phyloP scores from a whole-genome alignment of 2,329 filamentous ascomycete species.

The Ceratocystis harringtonii region DNA sequence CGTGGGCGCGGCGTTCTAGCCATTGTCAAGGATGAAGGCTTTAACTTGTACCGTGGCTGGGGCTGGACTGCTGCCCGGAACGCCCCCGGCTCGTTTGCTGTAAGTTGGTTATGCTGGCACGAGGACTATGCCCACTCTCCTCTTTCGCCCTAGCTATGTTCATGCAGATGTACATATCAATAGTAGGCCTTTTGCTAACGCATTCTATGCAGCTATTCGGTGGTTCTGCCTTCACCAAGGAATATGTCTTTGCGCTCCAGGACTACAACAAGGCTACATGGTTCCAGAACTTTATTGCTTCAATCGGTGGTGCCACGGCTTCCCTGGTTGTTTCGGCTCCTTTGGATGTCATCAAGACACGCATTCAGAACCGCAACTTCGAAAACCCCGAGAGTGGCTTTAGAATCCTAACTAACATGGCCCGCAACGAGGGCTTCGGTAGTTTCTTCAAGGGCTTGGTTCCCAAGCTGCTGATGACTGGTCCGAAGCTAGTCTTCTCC shows the following conservation, averaged over 20 bases:
- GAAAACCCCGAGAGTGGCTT: conserved; percentile 93
- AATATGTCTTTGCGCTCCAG: conserved; percentile 75
- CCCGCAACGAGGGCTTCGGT: conserved; percentile 67
- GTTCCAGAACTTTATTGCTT: conserved; percentile 95
- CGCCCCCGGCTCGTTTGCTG: conserved; percentile 89
- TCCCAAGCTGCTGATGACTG: conserved; percentile 97
- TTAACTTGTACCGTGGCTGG: conserved; percentile 89
- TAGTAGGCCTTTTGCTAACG: neutral
- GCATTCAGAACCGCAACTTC: conserved; percentile 97
- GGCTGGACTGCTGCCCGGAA: conserved; percentile 96
- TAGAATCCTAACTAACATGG: conserved; percentile 84
- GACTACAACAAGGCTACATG: conserved; percentile 95
- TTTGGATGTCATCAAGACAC: conserved; percentile 93
- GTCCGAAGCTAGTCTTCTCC: conserved; percentile 95
- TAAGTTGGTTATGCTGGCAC: conserved; percentile 32
- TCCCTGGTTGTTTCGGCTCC: conserved; percentile 95
- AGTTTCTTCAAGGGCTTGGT: conserved; percentile 97
- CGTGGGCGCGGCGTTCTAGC: conserved; percentile 77
- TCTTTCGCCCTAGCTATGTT: too few species aligned
- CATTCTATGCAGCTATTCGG: conserved; percentile 59
- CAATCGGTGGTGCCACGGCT: conserved; percentile 83
- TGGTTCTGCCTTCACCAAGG: conserved; percentile 92
- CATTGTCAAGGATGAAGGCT: conserved; percentile 87
- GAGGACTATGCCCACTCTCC: too few species aligned
- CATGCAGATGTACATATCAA: neutral